phyloP scores from a whole-genome alignment of 345 rosid genomes.

The Euphorbia tirucalli region DNA sequence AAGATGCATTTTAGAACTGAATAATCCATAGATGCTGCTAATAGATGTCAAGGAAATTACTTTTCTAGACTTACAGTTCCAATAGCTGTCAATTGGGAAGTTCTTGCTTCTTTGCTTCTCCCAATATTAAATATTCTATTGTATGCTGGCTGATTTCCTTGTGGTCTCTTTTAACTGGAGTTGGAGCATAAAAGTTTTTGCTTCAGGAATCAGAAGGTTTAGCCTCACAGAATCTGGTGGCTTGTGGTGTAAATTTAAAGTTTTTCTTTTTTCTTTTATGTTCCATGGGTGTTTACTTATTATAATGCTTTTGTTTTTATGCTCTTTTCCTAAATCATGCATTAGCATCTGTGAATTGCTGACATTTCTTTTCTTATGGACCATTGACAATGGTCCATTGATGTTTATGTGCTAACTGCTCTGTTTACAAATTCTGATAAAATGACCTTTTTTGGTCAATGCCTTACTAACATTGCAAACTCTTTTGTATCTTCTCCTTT shows the following conservation, averaged over 20 bases:
- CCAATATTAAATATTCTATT: not conserved
- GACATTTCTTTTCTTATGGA: not conserved
- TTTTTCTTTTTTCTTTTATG: not conserved
- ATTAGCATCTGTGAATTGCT: not conserved
- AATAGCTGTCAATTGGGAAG: not conserved
- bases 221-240: not conserved
- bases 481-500: not conserved
- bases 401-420: not conserved
- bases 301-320: not conserved
- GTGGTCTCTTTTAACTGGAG: not conserved
- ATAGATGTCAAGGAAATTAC: not conserved
- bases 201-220: not conserved
- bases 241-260: not conserved
- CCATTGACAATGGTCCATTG: constrained; percentile 3
- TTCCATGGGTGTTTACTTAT: not conserved
- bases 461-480: not conserved
- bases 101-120: not conserved
- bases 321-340: not conserved
- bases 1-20: not conserved
- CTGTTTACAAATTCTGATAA: not conserved
- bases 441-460: not conserved
- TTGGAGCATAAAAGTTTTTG: not conserved
- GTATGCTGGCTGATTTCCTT: not conserved
- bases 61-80: not conserved
- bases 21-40: not conserved